These are phyloP conservation scores for Diaporthe vexans DNA, from an alignment of 2,329 filamentous ascomycete genomes.

Conservation along the genomic window DNA sequence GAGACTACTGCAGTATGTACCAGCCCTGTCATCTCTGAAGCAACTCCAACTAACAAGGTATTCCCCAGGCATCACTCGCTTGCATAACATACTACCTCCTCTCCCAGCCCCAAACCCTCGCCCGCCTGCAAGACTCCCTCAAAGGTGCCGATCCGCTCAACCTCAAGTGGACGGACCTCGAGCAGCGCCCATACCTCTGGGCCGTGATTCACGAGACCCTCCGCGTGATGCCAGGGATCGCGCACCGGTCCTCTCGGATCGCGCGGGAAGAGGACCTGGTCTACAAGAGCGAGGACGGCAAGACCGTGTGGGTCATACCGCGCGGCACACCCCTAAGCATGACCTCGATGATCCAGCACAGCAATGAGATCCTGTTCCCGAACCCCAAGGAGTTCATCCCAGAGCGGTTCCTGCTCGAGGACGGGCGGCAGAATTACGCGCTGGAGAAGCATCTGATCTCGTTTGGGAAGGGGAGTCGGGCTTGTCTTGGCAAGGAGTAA, in stretches of 20 bases:
- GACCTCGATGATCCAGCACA: slow-evolving; percentile 42
- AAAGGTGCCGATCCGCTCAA: slow-evolving; percentile 21
- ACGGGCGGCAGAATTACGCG: slow-evolving; percentile 33
- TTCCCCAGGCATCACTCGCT: neutral
- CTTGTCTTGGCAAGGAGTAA: slow-evolving; percentile 47
- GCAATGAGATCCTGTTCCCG: slow-evolving; percentile 44
- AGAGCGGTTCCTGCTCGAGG: slow-evolving; percentile 45
- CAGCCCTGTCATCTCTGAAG: accelerated
- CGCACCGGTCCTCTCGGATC: slow-evolving; percentile 41
- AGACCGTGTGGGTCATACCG: slow-evolving; percentile 43
- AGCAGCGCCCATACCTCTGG: slow-evolving; percentile 45
- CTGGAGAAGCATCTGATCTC: slow-evolving; percentile 43
- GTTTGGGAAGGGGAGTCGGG: slow-evolving; percentile 46
- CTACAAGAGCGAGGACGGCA: slow-evolving; percentile 33
- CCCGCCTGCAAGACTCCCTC: neutral
- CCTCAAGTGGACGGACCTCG: slow-evolving; percentile 43
- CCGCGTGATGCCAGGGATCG: slow-evolving; percentile 44
- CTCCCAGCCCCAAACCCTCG: slow-evolving; percentile 1
- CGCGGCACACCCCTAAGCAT: slow-evolving; percentile 45
- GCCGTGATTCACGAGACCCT: slow-evolving; percentile 45
- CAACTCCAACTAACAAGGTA: neutral
- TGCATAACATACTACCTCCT: slow-evolving; percentile 31
- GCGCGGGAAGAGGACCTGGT: slow-evolving; percentile 33
- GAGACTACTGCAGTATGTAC: slow-evolving; percentile 40
- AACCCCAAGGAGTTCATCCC: slow-evolving; percentile 44